Evolutionary conservation across 1,284 basidiomycete species (phyloP), one percentile per base, ranked within the genome.

Genomic region (Vanrija pseudolonga): DNA sequence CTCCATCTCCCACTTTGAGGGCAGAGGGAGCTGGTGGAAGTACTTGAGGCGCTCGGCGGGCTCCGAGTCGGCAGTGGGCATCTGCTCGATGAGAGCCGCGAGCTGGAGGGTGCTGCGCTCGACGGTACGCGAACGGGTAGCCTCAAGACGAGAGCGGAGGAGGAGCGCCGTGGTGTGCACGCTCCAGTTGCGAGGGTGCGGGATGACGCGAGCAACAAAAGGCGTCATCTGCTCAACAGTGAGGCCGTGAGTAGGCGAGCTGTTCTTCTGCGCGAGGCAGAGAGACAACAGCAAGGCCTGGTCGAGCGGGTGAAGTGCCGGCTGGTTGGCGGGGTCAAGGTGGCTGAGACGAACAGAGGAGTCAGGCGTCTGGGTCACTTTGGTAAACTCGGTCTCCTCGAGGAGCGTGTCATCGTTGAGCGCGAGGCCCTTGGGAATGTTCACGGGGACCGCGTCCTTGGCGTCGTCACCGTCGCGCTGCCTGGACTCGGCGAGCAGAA

Each of bases 401-500:
- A 99, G 82, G 11, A 99, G 81, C 0, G 93, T 97, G 75, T 99
- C 96, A 76, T 98, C 96, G 74, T 98, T 96, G 50, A 98, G 82
- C 3, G 81, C 78, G 26, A 96, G 78, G 2, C 86, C 87, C 69
- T 91, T 85, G 12, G 95, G 96, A 46, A 90, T 59, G 61, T 76
- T 68, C 9, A 66, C 60, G 4, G 65, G 57, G 17, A 61, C 24
- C 6, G 37, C 47, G 18, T 64, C 57, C 40, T 64, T 60, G 8
- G 51, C 61, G 17, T 61, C 61, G 48, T 65, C 55, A 17, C 62
- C 73, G n/a, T 81, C 79, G 15, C 81, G 28, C 80, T 73, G 56
- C 5, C 83, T 82, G 57, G 89, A 92, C 76, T 92, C 85, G 28
- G 96, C 95, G 11, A 98, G 82, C n/a, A 99, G 80, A 32, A 98